Base-by-base conservation (phyloP, 106 monocot species). In the Ottelia alismoides region DNA sequence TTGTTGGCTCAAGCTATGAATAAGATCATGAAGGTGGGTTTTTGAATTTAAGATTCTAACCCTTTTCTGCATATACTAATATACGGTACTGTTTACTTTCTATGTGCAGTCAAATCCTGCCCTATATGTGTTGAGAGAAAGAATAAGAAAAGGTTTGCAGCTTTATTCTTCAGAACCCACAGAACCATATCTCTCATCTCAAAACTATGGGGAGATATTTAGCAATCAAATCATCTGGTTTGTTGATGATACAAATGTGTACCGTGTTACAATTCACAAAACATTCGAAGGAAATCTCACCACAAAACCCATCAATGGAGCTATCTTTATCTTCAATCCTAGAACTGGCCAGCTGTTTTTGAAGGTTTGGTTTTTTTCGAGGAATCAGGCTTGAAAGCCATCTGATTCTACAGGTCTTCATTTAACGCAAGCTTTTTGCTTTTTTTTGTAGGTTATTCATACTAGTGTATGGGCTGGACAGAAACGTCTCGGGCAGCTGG, bases 201-300 rank as follows among this genome's bases (percentile, higher is more conserved):
- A 99, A 47, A 99, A 99, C 71, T 99, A 99, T 68, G 98, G 98
- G 55, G 98, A 99, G 77, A 99, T 99, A 55, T 99, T 99, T 74
- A 85, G 85, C 74, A 99, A 99, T 53, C 98, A 99, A 58, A 99
- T 99, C 44, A 99, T 99, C 61, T 99, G 98, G 98, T 99, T 99
- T 73, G 98, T 99, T 46, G 98, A 99, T 70, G 98, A 99, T 49
- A 99, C 98, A 62, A 99, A 99, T 69, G 98, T 99, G 11, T 99
- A 99, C 57, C 67, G 98, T 22, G 98, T 99, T 26, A 99, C 98
- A 22, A 99, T 99, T 45, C 98, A 99, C 52, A 99, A 99, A 56
- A 99, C 98, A 2, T 99, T 99, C 44, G 98, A 99, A 61, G 98
- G 98, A 72, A 99, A 99, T 75, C 77, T 99, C 27, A 99, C 98